phyloP scores from a whole-genome alignment of 179 eudicot genomes.

The Beta lomatogona region DNA sequence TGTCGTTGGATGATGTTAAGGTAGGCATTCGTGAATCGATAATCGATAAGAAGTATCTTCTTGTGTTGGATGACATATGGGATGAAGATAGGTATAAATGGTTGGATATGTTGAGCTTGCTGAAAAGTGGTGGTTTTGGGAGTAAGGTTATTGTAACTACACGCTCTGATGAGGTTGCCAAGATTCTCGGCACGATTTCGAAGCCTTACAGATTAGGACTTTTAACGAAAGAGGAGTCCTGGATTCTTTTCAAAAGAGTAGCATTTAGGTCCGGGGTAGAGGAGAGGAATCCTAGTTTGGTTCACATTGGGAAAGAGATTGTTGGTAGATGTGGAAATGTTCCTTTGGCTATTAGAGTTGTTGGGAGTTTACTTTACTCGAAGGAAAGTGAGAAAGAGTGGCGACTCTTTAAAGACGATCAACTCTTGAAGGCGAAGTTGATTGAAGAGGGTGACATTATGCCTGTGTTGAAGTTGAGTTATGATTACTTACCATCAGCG shows the following conservation, averaged over 20 bases:
- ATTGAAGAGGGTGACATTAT: no score
- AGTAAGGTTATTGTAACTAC: conserved; percentile 27
- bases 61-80: conserved; percentile 20
- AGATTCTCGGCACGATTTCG: background rate
- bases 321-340: no score
- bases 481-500: no score
- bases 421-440: no score
- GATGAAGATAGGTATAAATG: conserved; percentile 11
- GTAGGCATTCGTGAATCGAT: background rate
- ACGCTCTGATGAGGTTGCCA: conserved; percentile 18
- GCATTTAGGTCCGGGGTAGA: no score
- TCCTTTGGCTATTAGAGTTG: no score
- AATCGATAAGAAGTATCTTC: background rate
- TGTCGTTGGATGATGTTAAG: conserved; percentile 5
- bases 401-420: no score
- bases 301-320: no score
- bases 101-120: conserved; percentile 4
- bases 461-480: no score
- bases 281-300: no score
- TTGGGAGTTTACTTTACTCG: no score
- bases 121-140: conserved; percentile 13
- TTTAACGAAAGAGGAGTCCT: conserved; percentile 20
- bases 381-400: no score
- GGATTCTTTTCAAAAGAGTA: conserved; percentile 25
- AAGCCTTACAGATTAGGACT: conserved; percentile 10